Conservation (phyloP, 2,329 filamentous ascomycete genomes). For the Cladobotryum protrusum region DNA sequence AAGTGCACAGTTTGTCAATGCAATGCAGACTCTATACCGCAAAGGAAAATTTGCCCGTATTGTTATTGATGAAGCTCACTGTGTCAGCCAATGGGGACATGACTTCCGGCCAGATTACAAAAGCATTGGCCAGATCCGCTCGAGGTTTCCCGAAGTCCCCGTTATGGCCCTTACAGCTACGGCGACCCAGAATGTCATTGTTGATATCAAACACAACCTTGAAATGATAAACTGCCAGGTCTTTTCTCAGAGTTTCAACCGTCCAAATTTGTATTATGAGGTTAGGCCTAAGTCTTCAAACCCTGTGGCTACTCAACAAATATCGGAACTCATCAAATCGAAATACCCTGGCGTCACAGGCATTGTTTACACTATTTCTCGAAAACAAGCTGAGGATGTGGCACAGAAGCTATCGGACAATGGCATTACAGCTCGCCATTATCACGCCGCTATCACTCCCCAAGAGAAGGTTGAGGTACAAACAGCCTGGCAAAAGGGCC, state of each 20-base stretch:
- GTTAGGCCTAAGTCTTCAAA: conserved; percentile 66
- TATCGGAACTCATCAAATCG: conserved; percentile 61
- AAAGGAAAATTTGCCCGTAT: conserved; percentile 74
- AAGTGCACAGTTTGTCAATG: conserved; percentile 61
- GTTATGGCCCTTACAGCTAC: conserved; percentile 95
- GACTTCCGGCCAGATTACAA: conserved; percentile 98
- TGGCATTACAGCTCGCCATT: conserved; percentile 70
- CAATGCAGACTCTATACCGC: conserved; percentile 61
- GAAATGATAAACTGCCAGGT: conserved; percentile 70
- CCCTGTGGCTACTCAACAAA: conserved; percentile 36
- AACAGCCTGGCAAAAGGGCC: conserved; percentile 72
- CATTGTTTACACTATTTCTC: conserved; percentile 88
- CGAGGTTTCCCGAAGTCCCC: conserved; percentile 69
- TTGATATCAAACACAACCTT: conserved; percentile 89
- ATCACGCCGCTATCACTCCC: conserved; percentile 73
- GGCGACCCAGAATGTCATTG: conserved; percentile 85
- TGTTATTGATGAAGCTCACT: conserved; percentile 98
- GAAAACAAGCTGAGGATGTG: conserved; percentile 74
- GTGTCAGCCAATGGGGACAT: conserved; percentile 98
- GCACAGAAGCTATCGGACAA: conserved; percentile 61
- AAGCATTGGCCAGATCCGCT: conserved; percentile 66
- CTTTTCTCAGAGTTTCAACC: conserved; percentile 91
- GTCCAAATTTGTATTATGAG: conserved; percentile 90
- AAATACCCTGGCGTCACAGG: conserved; percentile 70
- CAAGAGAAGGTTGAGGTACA: conserved; percentile 67